Evolutionary conservation across 345 rosid genomes (phyloP), one percentile per base, ranked within the genome.

Genomic region (Salix arbutifolia): DNA sequence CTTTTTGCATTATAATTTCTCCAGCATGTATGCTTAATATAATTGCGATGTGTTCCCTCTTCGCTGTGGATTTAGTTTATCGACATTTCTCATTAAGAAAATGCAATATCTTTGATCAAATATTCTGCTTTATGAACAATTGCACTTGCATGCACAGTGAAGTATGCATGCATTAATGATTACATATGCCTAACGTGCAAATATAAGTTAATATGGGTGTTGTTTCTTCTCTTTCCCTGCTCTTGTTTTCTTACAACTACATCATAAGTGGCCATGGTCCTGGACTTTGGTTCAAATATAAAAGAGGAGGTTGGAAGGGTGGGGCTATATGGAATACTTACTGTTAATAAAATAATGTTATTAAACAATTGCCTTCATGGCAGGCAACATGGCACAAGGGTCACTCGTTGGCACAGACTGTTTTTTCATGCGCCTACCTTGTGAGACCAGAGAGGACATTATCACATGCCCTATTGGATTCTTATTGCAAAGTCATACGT

Each of bases 331-430:
- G 56, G 21, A 67, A 6, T 46, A 19, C 37, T 53, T 52, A 23
- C 21, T 26, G 44, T 10, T 16, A 11, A 33, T 19, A 38, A 31
- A 61, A 17, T 13, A 65, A 48, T 52, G 17, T 1, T 53, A 70
- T 76, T 83, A 64, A 86, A 69, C 30, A 71, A 6, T 78, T 40
- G 70, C 67, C 79, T 82, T 75, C 61, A 77, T 87, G 86, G 87
- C 90, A 96, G 99, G 99, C 94, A 73, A 89, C 99, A 67, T 96
- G 99, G 99, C 99, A 96, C 84, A 90, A 82, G 89, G 99, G 99
- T 81, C 98, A 96, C 82, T 93, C 98, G 58, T 77, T 96, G 89
- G 97, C 99, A 58, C 99, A 96, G 85, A 96, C 98, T 73, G 99
- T 96, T 80, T 93, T 93, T 87, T 92, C 99, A n/a, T 96, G 99